Percentiles rank a stretch among this genome's conserved stretches.
phyloP scores from a whole-genome alignment of 2,329 filamentous ascomycete genomes.

The Stagonosporopsis rhizophila region DNA sequence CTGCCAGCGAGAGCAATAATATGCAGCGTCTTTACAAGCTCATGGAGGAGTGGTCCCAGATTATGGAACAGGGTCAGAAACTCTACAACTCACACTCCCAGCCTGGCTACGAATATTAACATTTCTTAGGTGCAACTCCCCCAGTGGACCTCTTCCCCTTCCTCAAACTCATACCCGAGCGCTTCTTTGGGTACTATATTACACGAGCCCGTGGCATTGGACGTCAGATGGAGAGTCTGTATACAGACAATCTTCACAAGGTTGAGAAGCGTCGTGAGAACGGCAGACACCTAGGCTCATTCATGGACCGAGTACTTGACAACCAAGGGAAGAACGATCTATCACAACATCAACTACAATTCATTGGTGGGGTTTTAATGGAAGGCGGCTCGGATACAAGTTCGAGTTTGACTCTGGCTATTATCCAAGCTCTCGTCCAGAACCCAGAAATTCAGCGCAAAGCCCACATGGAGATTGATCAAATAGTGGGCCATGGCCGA shows the following conservation, averaged over 20 bases:
- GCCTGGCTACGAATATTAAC: neutral
- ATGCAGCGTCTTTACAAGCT: conserved; percentile 50
- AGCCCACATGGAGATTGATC: conserved; percentile 4
- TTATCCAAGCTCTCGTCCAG: conserved; percentile 2
- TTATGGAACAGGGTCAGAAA: conserved; percentile 33
- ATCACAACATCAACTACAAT: conserved; percentile 12
- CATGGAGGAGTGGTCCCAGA: conserved; percentile 51
- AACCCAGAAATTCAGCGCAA: conserved; percentile 5
- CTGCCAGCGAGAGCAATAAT: conserved; percentile 26
- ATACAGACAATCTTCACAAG: conserved; percentile 9
- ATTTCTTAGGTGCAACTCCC: conserved; percentile 56
- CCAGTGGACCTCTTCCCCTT: conserved; percentile 51
- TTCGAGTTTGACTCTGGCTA: conserved; percentile 2
- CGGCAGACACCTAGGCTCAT: conserved; percentile 10
- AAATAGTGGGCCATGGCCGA: neutral
- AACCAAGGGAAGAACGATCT: conserved; percentile 10
- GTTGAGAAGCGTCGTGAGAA: conserved; percentile 18
- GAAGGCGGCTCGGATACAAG: conserved; percentile 37
- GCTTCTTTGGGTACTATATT: conserved; percentile 21
- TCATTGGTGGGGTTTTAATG: conserved; percentile 19
- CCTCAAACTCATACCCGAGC: conserved; percentile 48
- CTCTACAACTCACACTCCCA: neutral
- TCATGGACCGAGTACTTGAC: conserved; percentile 27
- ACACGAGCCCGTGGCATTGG: conserved; percentile 18
- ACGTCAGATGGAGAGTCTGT: conserved; percentile 19